Base-by-base conservation (phyloP, 768 basidiomycete genomes). In the Cubamyces lactineus region DNA sequence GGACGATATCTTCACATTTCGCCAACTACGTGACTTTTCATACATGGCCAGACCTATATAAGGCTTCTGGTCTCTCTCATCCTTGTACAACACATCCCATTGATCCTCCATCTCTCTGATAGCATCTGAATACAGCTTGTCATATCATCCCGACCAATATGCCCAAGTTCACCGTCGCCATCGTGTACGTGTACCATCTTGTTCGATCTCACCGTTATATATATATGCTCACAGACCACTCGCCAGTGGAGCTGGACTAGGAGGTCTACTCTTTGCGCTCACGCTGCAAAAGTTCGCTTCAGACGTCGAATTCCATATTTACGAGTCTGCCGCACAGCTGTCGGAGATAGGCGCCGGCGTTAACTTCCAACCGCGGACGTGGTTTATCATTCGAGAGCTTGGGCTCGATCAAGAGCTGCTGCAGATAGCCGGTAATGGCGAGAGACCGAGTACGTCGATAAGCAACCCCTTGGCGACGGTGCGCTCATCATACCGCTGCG, bases 301-400 rank as follows among this genome's bases (percentile, higher is more conserved):
- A 8, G 61, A 67, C 26, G 58, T 69, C 24, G 47, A 66, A 5
- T 59, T 69, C 58, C 60, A 66, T n/a, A 58, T 71, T 3, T 71
- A 69, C 63, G 69, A 70, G 47, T 60, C 60, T 3, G 61, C 64
- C 2, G 24, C 59, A 0, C 26, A 54, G 26, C 63, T 69, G 42
- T 28, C 55, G 2, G 63, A 65, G 21, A 40, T 67, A 30, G 70
- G 70, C 26, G 70, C 68, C 1, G 68, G 70, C 9, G 30, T 71
- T 7, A 45, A 38, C 2, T 43, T 69, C 38, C 66, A 58, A 39
- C 55, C 52, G 26, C 62, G 66, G 4, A 43, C 57, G 12, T 55
- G 52, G 60, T 46, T 39, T n/a, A 39, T 69, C 43, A 34, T 69
- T 38, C 40, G 50, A 17, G 24, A 54, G 19, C 51, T 66, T 2